A percentile compares a stretch with the other conserved stretches of the same genome.
Evolutionary conservation across 148 eudicot genomes (phyloP).

Genomic region (Hydrangea macrophylla): DNA sequence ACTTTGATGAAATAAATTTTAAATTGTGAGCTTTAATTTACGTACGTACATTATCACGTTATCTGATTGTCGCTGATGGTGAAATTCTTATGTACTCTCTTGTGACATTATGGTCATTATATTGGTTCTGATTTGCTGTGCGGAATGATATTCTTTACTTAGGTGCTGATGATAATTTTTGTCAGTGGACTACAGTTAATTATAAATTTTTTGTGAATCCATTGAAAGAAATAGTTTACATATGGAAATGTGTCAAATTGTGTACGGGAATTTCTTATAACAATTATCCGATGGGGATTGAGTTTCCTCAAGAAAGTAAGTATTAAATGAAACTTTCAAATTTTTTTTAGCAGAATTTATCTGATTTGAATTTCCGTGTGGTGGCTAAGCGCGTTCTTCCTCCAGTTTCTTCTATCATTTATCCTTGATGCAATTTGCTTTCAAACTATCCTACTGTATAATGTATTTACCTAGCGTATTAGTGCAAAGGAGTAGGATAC

Average conservation of each 20-base stretch:
- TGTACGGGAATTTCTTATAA: background rate
- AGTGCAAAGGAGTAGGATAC: background rate
- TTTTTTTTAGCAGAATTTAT: background rate
- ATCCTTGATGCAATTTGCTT: background rate
- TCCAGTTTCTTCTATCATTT: background rate
- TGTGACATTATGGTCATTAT: background rate
- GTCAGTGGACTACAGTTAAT: too few relatives aligned
- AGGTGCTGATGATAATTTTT: too few relatives aligned
- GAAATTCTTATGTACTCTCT: background rate
- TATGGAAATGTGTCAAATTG: background rate
- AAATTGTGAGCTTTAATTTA: too few relatives aligned
- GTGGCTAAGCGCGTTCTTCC: background rate
- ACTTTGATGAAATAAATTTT: too few relatives aligned
- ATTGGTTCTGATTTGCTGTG: background rate
- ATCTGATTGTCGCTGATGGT: background rate
- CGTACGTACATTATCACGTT: too few relatives aligned
- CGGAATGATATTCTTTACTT: too few relatives aligned
- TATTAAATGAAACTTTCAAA: background rate
- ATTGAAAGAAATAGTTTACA: background rate
- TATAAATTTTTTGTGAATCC: background rate
- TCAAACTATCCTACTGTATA: too few relatives aligned
- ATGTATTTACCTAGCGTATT: background rate
- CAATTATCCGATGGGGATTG: background rate
- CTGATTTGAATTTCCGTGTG: background rate
- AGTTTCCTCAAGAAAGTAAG: background rate